A percentile compares a stretch with the other conserved stretches of the same genome.
phyloP scores from a whole-genome alignment of 306 rosid genomes.

The Acacia melanoxylon region DNA sequence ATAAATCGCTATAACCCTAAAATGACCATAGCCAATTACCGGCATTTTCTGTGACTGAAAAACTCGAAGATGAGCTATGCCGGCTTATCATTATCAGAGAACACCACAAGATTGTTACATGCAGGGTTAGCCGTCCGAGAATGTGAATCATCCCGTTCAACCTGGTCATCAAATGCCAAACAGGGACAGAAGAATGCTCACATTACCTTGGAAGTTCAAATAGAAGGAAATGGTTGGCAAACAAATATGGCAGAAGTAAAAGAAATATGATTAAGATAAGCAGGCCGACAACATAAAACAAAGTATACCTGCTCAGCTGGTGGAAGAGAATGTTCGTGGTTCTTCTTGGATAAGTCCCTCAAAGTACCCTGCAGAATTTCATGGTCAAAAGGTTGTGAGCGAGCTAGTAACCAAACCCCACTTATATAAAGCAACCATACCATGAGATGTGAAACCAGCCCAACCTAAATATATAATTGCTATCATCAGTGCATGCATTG shows the following conservation, averaged over 20 bases:
- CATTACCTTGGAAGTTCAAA: neutral
- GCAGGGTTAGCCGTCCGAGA: conserved; percentile 42
- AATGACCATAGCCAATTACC: conserved; percentile 38
- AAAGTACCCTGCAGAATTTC: conserved; percentile 63
- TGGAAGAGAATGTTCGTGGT: conserved; percentile 53
- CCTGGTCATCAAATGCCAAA: conserved; percentile 45
- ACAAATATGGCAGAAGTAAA: neutral
- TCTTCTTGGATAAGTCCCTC: conserved; percentile 85
- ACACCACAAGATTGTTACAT: conserved; percentile 44
- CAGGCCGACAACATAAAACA: neutral
- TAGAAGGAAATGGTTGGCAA: neutral
- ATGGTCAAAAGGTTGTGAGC: conserved; percentile 2
- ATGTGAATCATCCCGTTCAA: conserved; percentile 57
- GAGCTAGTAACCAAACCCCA: too few relatives aligned
- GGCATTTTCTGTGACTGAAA: conserved; percentile 34
- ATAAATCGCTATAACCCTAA: conserved; percentile 48
- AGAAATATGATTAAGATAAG: neutral
- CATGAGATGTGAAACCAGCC: too few relatives aligned
- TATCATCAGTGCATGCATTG: too few relatives aligned
- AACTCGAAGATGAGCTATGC: conserved; percentile 60
- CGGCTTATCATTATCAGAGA: conserved; percentile 56
- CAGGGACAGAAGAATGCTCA: neutral
- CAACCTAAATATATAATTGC: too few relatives aligned
- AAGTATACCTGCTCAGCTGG: conserved; percentile 57
- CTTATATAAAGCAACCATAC: too few relatives aligned